Base-by-base conservation (phyloP, 202 grass and related monocot genomes). In the Elaeis oleifera region DNA sequence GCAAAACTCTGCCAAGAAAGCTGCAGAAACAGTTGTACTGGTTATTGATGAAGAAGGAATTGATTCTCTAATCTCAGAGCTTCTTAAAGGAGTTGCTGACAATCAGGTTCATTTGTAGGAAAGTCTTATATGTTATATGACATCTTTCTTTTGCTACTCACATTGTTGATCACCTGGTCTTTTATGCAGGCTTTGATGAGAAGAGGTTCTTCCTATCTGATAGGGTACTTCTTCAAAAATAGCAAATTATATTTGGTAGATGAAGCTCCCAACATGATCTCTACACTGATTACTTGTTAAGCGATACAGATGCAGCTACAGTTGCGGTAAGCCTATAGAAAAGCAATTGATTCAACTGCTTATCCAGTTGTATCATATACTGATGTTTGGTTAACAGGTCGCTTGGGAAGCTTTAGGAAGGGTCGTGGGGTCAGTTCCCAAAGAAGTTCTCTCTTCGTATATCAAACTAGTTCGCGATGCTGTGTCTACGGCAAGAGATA, bases 391-490 rank as follows among this genome's bases (percentile, higher is more conserved):
- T 56, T 80, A 48, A 63, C 18, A 97, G 94, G 84, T 65, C 79
- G 88, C 85, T 58, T 89, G 83, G 88, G 94, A 97, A 76, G 94
- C 94, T 79, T 90, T 97, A 75, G 75, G 79, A 67, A 89, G 81
- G 82, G 94, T 97, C 56, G 82, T 92, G 74, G 66, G 77, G 51
- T 89, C 94, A 67, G 70, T 92, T 75, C 84, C 85, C 4, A 97
- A 97, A 76, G 94, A 97, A 77, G 71, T 86, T 50, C 84, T 97
- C 17, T 81, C 88, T 36, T 79, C 88, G 13, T 84, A 89, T 77
- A 97, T 97, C 61, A 97, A 92, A 79, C 23, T 97, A 76, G 84
- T 97, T 22, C 87, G 88, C 5, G 94, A 97, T 89, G 84, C 94
- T 81, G 62, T 97, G 50, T 97, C 88, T 70, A 92, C 94, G 18